Conservation (phyloP, 2,329 filamentous ascomycete genomes). For the Penicillium capsulatum region DNA sequence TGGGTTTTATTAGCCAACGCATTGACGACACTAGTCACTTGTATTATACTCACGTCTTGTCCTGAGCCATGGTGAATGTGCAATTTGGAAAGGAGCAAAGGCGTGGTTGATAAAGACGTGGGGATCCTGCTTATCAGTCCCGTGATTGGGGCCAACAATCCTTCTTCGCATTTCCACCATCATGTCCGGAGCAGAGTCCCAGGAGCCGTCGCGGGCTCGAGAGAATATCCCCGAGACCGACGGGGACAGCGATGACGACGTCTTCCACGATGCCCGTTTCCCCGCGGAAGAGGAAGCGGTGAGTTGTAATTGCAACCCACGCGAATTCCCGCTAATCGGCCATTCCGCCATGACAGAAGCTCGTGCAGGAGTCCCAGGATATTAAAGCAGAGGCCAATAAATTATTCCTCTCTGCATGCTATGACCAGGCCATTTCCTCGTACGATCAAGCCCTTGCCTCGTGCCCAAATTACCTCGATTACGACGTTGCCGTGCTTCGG, state of each 20-base stretch:
- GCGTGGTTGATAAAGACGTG: conserved; percentile 6
- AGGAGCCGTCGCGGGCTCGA: conserved; percentile 3
- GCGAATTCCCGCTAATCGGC: too few species aligned
- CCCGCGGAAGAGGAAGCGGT: conserved; percentile 47
- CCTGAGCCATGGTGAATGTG: conserved; percentile 11
- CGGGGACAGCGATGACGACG: conserved; percentile 37
- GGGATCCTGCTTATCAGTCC: conserved; percentile 15
- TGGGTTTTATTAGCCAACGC: too few species aligned
- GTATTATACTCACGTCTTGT: conserved; percentile 3
- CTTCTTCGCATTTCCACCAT: conserved; percentile 19
- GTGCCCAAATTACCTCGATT: conserved; percentile 81
- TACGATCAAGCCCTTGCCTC: conserved; percentile 76
- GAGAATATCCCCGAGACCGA: conserved; percentile 18
- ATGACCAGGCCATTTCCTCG: conserved; percentile 70
- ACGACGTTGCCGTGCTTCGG: conserved; percentile 78
- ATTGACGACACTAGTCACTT: too few species aligned
- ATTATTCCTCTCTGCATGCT: conserved; percentile 69
- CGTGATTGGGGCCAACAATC: conserved; percentile 16
- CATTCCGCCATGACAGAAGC: conserved; percentile 52
- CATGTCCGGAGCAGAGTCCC: conserved; percentile 13
- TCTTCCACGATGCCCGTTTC: conserved; percentile 44
- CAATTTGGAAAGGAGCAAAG: conserved; percentile 2
- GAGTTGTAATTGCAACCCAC: too few species aligned
- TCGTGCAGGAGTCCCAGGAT: conserved; percentile 66
- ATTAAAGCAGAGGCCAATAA: conserved; percentile 74